Evolutionary conservation across 495 filamentous ascomycete species (phyloP).

Genomic region (Elasticomyces elasticus): DNA sequence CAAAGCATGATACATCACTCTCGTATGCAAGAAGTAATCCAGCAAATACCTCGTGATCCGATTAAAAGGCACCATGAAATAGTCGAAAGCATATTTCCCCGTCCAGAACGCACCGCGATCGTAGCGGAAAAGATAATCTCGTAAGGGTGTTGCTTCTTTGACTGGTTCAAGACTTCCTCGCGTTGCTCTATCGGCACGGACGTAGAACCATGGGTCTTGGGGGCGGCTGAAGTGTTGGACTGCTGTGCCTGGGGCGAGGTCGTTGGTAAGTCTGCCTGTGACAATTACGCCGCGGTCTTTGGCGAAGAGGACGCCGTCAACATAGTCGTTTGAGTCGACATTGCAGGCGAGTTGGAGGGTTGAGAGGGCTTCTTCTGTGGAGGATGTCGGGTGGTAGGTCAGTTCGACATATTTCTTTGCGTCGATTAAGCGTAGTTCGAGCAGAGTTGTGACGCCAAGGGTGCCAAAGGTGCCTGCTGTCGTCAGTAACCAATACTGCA

Average conservation of each 20-base stretch:
- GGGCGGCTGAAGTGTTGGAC: constrained; percentile 24
- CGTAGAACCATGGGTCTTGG: constrained; percentile 28
- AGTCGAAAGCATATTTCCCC: constrained; percentile 43
- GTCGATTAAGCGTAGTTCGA: constrained; percentile 45
- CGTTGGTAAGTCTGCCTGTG: constrained; percentile 40
- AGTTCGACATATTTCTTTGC: constrained; percentile 47
- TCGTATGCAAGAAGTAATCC: constrained; percentile 54
- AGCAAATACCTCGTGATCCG: constrained; percentile 47
- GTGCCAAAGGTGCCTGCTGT: constrained; percentile 39
- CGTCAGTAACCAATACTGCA: neutral
- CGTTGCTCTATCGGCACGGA: constrained; percentile 17
- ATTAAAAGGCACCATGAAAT: constrained; percentile 46
- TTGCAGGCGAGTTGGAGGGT: constrained; percentile 33
- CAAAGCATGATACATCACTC: constrained; percentile 53
- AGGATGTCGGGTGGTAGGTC: constrained; percentile 42
- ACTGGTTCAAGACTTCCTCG: constrained; percentile 16
- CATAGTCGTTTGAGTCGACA: constrained; percentile 24
- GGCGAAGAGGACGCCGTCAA: constrained; percentile 41
- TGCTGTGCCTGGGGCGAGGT: constrained; percentile 25
- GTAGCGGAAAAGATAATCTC: constrained; percentile 52
- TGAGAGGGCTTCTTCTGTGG: constrained; percentile 22
- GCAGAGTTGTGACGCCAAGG: constrained; percentile 44
- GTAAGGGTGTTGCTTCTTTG: constrained; percentile 42
- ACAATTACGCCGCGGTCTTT: constrained; percentile 43
- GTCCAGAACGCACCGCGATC: constrained; percentile 55